These are phyloP conservation scores for Saccharomycopsis crataegensis DNA, from an alignment of 1,139 yeast species.

Conservation along the genomic window DNA sequence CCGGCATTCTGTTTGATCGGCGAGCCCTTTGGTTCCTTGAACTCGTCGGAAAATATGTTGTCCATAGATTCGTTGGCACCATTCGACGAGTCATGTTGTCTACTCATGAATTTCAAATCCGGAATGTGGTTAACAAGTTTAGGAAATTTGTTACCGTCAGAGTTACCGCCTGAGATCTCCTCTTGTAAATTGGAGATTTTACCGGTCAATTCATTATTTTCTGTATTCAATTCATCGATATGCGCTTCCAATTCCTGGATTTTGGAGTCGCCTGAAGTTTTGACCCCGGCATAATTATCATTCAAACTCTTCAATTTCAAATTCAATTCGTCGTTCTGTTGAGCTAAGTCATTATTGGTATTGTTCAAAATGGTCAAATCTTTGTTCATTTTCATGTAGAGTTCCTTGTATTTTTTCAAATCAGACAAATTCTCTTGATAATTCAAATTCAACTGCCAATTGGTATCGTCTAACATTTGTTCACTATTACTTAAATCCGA, in stretches of 20 bases:
- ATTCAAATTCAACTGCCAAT: slow-evolving; percentile 71
- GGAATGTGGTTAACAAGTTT: slow-evolving; percentile 20
- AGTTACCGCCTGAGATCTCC: slow-evolving; percentile 16
- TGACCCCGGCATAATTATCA: slow-evolving; percentile 33
- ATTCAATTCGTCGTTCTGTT: slow-evolving; percentile 44
- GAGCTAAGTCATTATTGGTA: slow-evolving; percentile 30
- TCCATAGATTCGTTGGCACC: slow-evolving; percentile 23
- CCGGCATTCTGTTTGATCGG: slow-evolving; percentile 41
- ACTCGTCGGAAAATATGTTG: slow-evolving; percentile 22
- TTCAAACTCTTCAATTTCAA: slow-evolving; percentile 36
- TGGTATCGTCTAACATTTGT: slow-evolving; percentile 54
- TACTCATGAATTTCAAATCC: slow-evolving; percentile 21
- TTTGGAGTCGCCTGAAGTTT: slow-evolving; percentile 34
- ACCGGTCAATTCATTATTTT: slow-evolving; percentile 48
- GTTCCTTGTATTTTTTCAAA: slow-evolving; percentile 27
- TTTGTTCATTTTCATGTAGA: slow-evolving; percentile 31
- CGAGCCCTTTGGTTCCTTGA: slow-evolving; percentile 28
- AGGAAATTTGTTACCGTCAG: slow-evolving; percentile 7
- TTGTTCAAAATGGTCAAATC: slow-evolving; percentile 27
- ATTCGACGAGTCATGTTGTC: background rate
- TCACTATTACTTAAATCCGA: slow-evolving; percentile 33
- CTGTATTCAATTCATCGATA: slow-evolving; percentile 54
- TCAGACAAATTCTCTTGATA: slow-evolving; percentile 46
- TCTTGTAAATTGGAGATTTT: slow-evolving; percentile 32
- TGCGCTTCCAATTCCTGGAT: slow-evolving; percentile 40